These are phyloP conservation scores for Apiotrichum sp. DNA, from an alignment of 1,284 basidiomycete species.

Conservation along the genomic window DNA sequence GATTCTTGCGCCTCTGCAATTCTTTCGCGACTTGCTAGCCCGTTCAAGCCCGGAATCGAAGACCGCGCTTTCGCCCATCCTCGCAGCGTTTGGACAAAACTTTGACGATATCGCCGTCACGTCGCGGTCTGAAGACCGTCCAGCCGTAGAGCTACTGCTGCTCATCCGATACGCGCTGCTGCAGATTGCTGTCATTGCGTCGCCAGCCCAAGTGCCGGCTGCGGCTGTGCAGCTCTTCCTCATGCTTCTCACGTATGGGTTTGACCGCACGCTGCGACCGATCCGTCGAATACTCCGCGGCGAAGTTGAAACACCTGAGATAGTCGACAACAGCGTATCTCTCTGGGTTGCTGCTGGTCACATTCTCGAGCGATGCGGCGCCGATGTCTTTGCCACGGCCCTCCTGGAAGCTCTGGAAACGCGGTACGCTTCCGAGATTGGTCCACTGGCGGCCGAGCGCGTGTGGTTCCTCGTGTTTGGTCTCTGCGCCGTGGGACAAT, in stretches of 20 bases:
- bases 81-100: constrained; percentile 1
- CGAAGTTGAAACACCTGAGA: constrained; percentile 39
- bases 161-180: constrained; percentile 58
- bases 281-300: constrained; percentile 40
- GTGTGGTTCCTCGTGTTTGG: constrained; percentile 68
- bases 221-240: constrained; percentile 49
- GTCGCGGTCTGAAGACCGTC: constrained; percentile 5
- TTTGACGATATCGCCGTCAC: constrained; percentile 19
- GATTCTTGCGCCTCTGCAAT: constrained; percentile 15
- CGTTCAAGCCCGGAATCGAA: neutral
- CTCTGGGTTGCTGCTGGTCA: constrained; percentile 74
- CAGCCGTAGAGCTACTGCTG: constrained; percentile 39
- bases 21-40: constrained; percentile 20
- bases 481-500: constrained; percentile 70
- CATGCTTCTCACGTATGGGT: constrained; percentile 55
- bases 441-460: constrained; percentile 59
- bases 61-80: neutral
- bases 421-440: constrained; percentile 27
- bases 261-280: constrained; percentile 52
- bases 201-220: constrained; percentile 4
- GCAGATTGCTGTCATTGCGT: constrained; percentile 49
- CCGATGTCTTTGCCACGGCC: constrained; percentile 44
- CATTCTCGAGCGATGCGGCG: constrained; percentile 39
- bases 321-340: constrained; percentile 55
- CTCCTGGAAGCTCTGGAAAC: constrained; percentile 41